Evolutionary conservation across 768 basidiomycete species (phyloP).

Genomic region (Termitomyces sp.): DNA sequence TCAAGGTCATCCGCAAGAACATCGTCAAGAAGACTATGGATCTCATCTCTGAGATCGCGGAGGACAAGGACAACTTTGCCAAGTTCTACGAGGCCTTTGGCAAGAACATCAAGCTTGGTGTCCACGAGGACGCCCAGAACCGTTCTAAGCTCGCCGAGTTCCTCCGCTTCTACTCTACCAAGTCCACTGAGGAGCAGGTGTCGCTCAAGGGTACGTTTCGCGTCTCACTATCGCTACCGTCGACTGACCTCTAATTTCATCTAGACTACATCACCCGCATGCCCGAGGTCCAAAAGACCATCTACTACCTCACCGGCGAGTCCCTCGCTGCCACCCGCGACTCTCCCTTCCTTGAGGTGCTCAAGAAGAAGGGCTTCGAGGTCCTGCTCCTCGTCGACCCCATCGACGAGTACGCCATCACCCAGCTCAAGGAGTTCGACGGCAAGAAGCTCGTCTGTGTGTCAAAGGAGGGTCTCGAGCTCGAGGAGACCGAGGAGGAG

Average conservation of each 20-base stretch:
- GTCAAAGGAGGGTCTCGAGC: constrained; percentile 98
- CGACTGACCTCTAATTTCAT: neutral
- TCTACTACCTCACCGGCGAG: constrained; percentile 99
- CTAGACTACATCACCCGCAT: constrained; percentile 98
- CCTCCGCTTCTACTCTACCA: constrained; percentile 98
- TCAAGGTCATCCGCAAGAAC: constrained; percentile 99
- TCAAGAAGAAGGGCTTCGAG: constrained; percentile 99
- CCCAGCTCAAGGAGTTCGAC: constrained; percentile 99
- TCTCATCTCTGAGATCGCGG: constrained; percentile 91
- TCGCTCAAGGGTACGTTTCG: constrained; percentile 79
- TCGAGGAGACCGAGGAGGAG: constrained; percentile 98
- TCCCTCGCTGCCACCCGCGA: constrained; percentile 87
- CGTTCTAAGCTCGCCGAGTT: constrained; percentile 99
- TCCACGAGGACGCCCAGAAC: constrained; percentile 99
- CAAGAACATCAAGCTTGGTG: constrained; percentile 99
- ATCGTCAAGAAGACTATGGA: constrained; percentile 98
- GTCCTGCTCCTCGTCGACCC: constrained; percentile 97
- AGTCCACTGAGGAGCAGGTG: constrained; percentile 83
- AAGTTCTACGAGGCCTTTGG: constrained; percentile 99
- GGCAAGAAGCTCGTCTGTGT: constrained; percentile 97
- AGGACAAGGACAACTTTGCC: constrained; percentile 98
- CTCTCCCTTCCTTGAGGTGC: constrained; percentile 98
- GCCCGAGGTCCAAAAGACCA: constrained; percentile 98
- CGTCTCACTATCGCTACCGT: neutral
- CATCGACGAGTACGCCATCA: constrained; percentile 98